phyloP scores from a whole-genome alignment of 352 stramenopile species.

The Pythium utonaiense region DNA sequence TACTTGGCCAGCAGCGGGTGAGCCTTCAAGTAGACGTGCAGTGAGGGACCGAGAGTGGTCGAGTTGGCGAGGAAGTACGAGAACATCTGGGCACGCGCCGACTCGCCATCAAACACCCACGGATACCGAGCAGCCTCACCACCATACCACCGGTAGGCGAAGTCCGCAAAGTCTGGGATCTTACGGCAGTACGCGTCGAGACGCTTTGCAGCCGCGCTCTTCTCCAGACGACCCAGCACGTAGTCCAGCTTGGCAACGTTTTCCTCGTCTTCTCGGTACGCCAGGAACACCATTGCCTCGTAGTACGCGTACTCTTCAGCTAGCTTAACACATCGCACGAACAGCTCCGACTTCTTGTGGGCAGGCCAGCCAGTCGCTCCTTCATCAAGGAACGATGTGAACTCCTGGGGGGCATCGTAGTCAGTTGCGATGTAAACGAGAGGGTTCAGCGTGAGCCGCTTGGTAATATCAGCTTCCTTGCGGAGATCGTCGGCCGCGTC shows the following conservation, averaged over 20 bases:
- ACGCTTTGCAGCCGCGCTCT: constrained; percentile 50
- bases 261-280: constrained; percentile 54
- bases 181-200: constrained; percentile 63
- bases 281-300: constrained; percentile 79
- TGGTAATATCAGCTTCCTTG: constrained; percentile 58
- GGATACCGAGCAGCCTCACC: constrained; percentile 61
- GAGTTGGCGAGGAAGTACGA: constrained; percentile 65
- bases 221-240: constrained; percentile 50
- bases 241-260: constrained; percentile 69
- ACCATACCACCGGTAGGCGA: constrained; percentile 76
- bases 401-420: constrained; percentile 16
- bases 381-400: constrained; percentile 11
- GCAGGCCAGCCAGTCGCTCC: constrained; percentile 29
- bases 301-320: constrained; percentile 76
- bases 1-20: constrained; percentile 53
- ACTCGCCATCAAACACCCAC: constrained; percentile 39
- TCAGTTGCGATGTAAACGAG: constrained; percentile 69
- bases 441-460: constrained; percentile 59
- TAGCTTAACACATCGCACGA: constrained; percentile 51
- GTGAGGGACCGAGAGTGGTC: constrained; percentile 45
- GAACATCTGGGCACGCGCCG: constrained; percentile 37
- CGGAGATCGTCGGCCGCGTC: constrained; percentile 56
- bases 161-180: constrained; percentile 52
- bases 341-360: constrained; percentile 51
- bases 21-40: constrained; percentile 63